Evolutionary conservation across 2,329 filamentous ascomycete species (phyloP), one percentile per base, ranked within the genome.

Genomic region (Mycosphaerella arachidis): DNA sequence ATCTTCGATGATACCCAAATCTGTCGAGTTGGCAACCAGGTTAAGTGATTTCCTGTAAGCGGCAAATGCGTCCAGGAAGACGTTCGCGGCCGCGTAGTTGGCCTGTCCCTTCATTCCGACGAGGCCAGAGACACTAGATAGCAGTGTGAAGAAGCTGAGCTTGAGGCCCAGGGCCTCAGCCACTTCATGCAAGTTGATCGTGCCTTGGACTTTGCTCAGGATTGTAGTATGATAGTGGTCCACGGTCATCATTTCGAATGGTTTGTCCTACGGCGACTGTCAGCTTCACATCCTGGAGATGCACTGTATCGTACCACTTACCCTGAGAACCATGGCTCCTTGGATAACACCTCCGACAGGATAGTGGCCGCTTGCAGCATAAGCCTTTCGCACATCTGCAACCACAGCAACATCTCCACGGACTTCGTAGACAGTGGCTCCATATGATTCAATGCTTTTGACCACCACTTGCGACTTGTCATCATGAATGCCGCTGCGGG

Each of bases 41-140:
- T 79, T 78, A 27, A 69, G 70, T 0, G 68, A 68, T 0, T 72
- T 71, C 2, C 80, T 74, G 61, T 78, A 72, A 24, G 74, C 71
- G 3, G 71, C 73, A 29, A 69, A 64, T 43, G 48, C 54, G 31
- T 64, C 60, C n/a, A 64, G 43, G 53, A 64, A 64, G 10, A 52
- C 59, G 35, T 68, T 85, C 1, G 80, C 82, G 0, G 82, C 81
- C 1, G 82, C 79, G 59, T 86, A 86, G 70, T 84, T 84, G 18
- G 81, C 78, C 59, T 86, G 84, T 0, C 81, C 81, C 3, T 79
- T 78, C 62, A 80, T 83, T 27, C 83, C 84, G 48, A 84, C 81
- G 10, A 84, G 72, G 30, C 82, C 82, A 0, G 80, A 77, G 0
- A 81, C 77, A 37, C 80, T 83, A 27, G 82, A 57, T 46, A 54